Evolutionary conservation across 202 grass and related monocot species (phyloP).

Genomic region (Bolboschoenoplectus hybrid): DNA sequence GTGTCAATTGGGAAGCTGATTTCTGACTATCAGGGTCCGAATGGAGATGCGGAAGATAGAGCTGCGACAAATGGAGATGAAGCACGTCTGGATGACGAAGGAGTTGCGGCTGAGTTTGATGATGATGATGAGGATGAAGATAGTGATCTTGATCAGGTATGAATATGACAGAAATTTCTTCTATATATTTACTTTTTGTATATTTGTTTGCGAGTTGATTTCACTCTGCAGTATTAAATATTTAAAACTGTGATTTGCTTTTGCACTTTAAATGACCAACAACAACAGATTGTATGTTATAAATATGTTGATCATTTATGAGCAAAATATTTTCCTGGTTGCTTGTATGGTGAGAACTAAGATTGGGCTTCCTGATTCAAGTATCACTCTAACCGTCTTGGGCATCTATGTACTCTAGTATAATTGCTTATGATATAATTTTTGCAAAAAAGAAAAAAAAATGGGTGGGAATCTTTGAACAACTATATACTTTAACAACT

Average conservation of each 20-base stretch:
- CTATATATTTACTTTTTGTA: background rate
- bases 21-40: slow-evolving; percentile 64
- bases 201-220: background rate
- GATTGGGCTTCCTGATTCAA: background rate
- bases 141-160: slow-evolving; percentile 88
- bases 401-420: background rate
- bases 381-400: background rate
- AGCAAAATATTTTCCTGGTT: background rate
- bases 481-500: too few species aligned
- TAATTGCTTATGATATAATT: background rate
- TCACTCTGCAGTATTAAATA: background rate
- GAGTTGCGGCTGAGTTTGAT: slow-evolving; percentile 87
- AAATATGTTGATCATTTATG: background rate
- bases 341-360: background rate
- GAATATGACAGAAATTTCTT: slow-evolving; percentile 36
- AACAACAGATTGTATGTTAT: background rate
- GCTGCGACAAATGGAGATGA: slow-evolving; percentile 39
- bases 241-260: background rate
- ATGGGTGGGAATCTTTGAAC: background rate
- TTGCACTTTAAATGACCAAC: background rate
- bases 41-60: slow-evolving; percentile 37
- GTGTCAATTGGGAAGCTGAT: slow-evolving; percentile 77
- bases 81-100: slow-evolving; percentile 59
- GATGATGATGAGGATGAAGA: slow-evolving; percentile 80
- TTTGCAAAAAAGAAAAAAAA: background rate